phyloP scores from a whole-genome alignment of 2,329 filamentous ascomycete species.

The Fusarium kyushuense region DNA sequence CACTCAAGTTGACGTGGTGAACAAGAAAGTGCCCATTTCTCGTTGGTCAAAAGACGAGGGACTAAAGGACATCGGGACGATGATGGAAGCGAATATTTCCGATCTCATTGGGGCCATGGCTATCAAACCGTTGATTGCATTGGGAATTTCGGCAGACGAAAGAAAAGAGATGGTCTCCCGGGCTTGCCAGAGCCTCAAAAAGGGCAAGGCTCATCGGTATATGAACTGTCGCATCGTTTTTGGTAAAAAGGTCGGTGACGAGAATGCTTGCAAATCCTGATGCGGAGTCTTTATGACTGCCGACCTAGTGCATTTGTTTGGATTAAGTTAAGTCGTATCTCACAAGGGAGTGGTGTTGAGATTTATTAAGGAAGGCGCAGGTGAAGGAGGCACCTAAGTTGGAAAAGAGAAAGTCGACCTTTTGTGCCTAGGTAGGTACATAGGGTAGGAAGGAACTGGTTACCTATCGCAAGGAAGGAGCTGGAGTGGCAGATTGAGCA shows the following conservation, averaged over 20 bases:
- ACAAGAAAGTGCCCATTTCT: constrained; percentile 61
- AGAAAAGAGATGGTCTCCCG: constrained; percentile 51
- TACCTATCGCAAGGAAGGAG: not conserved
- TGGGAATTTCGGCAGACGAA: constrained; percentile 53
- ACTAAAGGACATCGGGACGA: constrained; percentile 57
- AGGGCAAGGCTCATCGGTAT: constrained; percentile 57
- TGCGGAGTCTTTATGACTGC: not conserved
- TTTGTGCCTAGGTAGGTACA: not conserved
- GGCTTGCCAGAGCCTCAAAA: constrained; percentile 52
- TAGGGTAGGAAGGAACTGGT: not conserved
- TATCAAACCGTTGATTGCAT: constrained; percentile 56
- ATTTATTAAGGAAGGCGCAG: not conserved
- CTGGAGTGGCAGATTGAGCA: not conserved
- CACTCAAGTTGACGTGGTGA: constrained; percentile 56
- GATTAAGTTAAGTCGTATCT: not conserved
- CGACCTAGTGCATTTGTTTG: rapidly evolving
- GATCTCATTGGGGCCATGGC: constrained; percentile 59
- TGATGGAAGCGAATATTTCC: constrained; percentile 58
- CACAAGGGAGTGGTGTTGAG: not conserved
- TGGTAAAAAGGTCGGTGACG: constrained; percentile 55
- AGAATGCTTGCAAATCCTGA: not conserved
- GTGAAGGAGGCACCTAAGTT: not conserved
- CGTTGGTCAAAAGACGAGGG: constrained; percentile 58
- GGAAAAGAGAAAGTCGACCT: not conserved
- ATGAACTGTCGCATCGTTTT: constrained; percentile 58